phyloP scores from a whole-genome alignment of 1,284 basidiomycete species.

The Puccinia triticina region DNA sequence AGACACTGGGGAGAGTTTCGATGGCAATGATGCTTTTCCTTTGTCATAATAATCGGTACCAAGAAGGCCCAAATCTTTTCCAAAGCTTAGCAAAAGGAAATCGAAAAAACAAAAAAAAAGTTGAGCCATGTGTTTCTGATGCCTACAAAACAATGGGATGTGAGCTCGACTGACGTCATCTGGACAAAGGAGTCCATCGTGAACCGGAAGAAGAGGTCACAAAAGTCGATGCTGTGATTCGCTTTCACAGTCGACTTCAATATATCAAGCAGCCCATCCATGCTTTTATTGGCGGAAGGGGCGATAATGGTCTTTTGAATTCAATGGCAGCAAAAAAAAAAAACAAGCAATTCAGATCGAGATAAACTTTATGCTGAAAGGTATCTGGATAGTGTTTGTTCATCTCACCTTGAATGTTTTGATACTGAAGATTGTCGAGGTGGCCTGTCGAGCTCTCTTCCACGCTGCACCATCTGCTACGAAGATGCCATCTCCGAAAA shows the following conservation, averaged over 20 bases:
- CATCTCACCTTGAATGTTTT: slow-evolving; percentile 42
- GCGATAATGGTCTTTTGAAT: slow-evolving; percentile 17
- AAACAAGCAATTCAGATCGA: neutral
- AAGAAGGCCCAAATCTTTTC: neutral
- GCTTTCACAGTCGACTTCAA: neutral
- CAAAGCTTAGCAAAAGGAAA: neutral
- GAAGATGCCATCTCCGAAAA: slow-evolving; percentile 51
- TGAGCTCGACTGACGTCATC: slow-evolving; percentile 38
- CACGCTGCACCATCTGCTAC: slow-evolving; percentile 31
- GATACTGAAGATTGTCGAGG: slow-evolving; percentile 38
- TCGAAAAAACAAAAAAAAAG: too few relatives aligned
- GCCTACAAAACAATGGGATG: neutral
- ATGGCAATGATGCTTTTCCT: neutral
- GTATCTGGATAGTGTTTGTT: neutral
- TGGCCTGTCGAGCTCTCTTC: slow-evolving; percentile 39
- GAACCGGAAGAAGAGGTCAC: slow-evolving; percentile 36
- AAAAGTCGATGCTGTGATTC: slow-evolving; percentile 17
- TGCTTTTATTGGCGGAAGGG: slow-evolving; percentile 30
- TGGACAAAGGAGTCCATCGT: slow-evolving; percentile 43
- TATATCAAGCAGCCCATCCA: neutral
- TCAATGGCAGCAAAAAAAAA: neutral
- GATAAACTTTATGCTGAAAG: neutral
- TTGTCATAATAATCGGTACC: neutral
- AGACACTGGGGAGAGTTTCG: neutral
- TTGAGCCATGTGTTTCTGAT: too few relatives aligned